Conservation (phyloP, 352 stramenopile genomes). For the Phytopythium oedochilum region DNA sequence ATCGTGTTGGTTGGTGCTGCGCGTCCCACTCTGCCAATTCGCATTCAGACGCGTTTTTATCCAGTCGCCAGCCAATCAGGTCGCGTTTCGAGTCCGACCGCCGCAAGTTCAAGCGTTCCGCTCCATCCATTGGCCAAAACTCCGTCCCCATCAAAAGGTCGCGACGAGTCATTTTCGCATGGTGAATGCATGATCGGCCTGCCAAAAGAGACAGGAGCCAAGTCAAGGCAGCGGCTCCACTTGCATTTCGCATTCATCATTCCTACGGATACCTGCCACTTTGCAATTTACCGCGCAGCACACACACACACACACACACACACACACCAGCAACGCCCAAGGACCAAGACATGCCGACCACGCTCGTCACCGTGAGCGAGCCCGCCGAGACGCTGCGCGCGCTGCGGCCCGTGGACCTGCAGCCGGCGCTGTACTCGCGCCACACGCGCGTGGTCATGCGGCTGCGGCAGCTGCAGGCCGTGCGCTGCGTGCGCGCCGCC, state of each 20-base stretch:
- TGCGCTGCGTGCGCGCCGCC: conserved; percentile 1
- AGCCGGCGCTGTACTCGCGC: conserved; percentile 23
- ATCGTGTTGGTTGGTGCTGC: background rate
- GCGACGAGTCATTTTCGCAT: background rate
- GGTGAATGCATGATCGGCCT: background rate
- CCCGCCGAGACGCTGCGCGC: background rate
- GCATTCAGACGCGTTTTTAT: background rate
- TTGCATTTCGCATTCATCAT: background rate
- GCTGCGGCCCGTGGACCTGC: conserved; percentile 12
- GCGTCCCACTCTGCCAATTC: background rate
- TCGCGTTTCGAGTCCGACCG: background rate
- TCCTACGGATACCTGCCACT: too few relatives aligned
- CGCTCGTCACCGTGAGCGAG: background rate
- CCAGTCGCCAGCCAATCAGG: background rate
- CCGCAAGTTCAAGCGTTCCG: background rate
- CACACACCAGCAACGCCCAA: background rate
- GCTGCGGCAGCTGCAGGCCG: conserved; percentile 17
- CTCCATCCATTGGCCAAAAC: background rate
- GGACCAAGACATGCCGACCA: background rate
- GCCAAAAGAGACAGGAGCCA: background rate
- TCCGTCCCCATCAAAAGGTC: background rate
- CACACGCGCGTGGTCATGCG: conserved; percentile 27
- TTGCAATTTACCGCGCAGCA: background rate
- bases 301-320: background rate
- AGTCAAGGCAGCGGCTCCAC: background rate